Evolutionary conservation across 2,329 filamentous ascomycete species (phyloP), one percentile per base, ranked within the genome.

Genomic region (Scedosporium apiospermum): DNA sequence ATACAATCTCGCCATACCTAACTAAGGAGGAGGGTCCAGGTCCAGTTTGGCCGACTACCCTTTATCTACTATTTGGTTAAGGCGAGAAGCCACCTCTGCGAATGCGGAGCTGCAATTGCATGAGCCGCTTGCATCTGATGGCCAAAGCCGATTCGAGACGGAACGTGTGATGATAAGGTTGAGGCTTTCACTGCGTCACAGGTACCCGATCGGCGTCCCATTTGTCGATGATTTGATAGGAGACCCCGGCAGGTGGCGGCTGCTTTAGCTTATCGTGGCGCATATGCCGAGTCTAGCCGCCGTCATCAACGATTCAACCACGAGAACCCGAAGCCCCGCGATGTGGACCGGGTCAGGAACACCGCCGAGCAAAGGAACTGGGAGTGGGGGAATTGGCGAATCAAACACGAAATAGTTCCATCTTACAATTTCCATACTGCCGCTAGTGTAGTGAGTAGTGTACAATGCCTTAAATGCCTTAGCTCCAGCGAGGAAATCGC

Each of bases 161-260:
- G 26, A 12, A 27, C 21, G 42, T 2, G 44, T 53, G 58, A 61
- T 61, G 58, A 61, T 61, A 61, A 61, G 58, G 58, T 61, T 61
- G 58, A 30, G 4, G 42, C 41, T 60, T 42, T 34, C 16, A 23
- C 30, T 49, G 58, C 58, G 58, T 61, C 58, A 61, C 16, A 61
- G 44, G 30, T 10, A 34, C 30, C 30, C 30, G 30, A 34, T 51
- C 58, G 41, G 30, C 30, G 30, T 58, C 30, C 16, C 26, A 16
- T 38, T 58, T 27, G 26, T 16, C 12, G n/a, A 4, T 26, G 49
- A 12, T 53, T 26, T n/a, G 23, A 14, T 21, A 5, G 6, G 49
- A n/a, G n/a, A 6, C 4, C 18, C 18, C 49, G 49, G 49, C 49
- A 26, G 49, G 49, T 26, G 10, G 49, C 49, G 49, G 49, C 21